Evolutionary conservation across 2,329 filamentous ascomycete genomes (phyloP).

Genomic region (Cordyceps fumosorosea): DNA sequence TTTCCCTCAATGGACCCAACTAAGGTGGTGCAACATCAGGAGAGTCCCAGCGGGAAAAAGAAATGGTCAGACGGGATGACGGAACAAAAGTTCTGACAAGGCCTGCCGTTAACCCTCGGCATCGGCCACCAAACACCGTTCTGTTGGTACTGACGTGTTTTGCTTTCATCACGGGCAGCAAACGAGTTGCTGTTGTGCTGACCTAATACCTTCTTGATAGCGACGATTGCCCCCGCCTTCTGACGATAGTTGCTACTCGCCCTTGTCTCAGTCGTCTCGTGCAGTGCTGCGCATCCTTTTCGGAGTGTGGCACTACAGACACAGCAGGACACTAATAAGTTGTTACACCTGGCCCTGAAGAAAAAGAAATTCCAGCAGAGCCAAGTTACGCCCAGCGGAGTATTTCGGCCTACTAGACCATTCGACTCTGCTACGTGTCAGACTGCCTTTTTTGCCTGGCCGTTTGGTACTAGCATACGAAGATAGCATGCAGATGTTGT

Average conservation of each 20-base stretch:
- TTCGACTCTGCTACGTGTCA: conserved; percentile 14
- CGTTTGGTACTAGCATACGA: neutral
- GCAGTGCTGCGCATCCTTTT: neutral
- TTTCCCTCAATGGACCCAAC: neutral
- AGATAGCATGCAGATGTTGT: neutral
- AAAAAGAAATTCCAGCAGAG: conserved; percentile 7
- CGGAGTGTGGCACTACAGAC: conserved; percentile 5
- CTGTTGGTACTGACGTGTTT: neutral
- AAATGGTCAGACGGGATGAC: neutral
- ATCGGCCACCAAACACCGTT: neutral
- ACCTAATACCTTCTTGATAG: conserved; percentile 1
- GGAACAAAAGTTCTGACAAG: neutral
- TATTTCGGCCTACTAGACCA: neutral
- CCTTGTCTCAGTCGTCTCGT: neutral
- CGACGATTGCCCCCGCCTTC: neutral
- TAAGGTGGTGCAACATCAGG: neutral
- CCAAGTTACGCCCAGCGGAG: neutral
- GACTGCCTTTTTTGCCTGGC: conserved; percentile 15
- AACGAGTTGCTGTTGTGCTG: neutral
- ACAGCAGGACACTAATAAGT: conserved; percentile 5
- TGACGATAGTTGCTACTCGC: neutral
- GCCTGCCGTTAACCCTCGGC: neutral
- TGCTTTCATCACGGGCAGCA: neutral
- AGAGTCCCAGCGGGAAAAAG: conserved; percentile 9
- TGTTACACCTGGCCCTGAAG: conserved; percentile 1